Percentiles rank a stretch among this genome's conserved stretches.
phyloP scores from a whole-genome alignment of 495 filamentous ascomycete species.

The Cladorrhinum samala region DNA sequence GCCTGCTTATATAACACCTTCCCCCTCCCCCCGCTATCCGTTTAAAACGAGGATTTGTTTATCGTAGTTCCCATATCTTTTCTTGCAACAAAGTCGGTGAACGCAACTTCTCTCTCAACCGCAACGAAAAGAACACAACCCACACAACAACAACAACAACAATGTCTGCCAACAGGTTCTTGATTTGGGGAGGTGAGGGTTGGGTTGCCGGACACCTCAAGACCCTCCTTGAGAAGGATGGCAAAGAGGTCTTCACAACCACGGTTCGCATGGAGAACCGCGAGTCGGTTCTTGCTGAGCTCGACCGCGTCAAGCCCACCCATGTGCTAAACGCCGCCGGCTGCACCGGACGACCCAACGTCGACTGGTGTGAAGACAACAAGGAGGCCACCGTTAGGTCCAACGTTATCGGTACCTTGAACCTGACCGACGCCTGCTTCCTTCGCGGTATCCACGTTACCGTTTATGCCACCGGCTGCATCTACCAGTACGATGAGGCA shows the following conservation, averaged over 20 bases:
- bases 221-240: slow-evolving; percentile 52
- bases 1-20: background rate
- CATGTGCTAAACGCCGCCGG: slow-evolving; percentile 60
- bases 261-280: slow-evolving; percentile 58
- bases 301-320: slow-evolving; percentile 53
- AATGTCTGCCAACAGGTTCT: slow-evolving; percentile 32
- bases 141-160: slow-evolving; percentile 18
- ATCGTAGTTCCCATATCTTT: background rate
- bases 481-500: slow-evolving; percentile 54
- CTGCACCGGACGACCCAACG: slow-evolving; percentile 61
- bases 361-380: slow-evolving; percentile 67
- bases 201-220: slow-evolving; percentile 62
- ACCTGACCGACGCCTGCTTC: slow-evolving; percentile 55
- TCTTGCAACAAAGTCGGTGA: background rate
- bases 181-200: slow-evolving; percentile 58
- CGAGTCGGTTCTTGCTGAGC: slow-evolving; percentile 47
- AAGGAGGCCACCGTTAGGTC: slow-evolving; percentile 57
- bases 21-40: background rate
- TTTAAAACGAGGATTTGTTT: background rate
- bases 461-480: slow-evolving; percentile 60
- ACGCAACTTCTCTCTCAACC: background rate
- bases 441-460: slow-evolving; percentile 53
- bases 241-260: slow-evolving; percentile 53
- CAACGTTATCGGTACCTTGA: slow-evolving; percentile 58
- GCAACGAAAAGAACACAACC: background rate